A percentile compares a stretch with the other conserved stretches of the same genome.
phyloP scores from a whole-genome alignment of 345 rosid genomes.

The Erucastrum elatum region DNA sequence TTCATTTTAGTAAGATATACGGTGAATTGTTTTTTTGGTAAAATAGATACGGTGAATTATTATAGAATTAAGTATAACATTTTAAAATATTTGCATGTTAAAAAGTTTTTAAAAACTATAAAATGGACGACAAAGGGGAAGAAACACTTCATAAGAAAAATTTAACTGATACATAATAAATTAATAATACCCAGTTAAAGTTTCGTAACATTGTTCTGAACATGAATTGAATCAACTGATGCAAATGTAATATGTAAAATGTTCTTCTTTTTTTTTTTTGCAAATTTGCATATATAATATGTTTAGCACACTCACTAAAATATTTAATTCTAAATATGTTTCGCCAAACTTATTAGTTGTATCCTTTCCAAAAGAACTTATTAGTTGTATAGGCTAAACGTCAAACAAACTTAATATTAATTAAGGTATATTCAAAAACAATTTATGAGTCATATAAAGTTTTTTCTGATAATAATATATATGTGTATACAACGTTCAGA shows the following conservation, averaged over 20 bases:
- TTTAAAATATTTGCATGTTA: background rate
- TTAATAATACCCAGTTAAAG: background rate
- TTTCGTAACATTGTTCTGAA: background rate
- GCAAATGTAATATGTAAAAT: background rate
- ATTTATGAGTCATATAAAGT: background rate
- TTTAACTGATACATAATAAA: background rate
- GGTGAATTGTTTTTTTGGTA: too few relatives aligned
- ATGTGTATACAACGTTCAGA: background rate
- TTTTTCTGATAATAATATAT: background rate
- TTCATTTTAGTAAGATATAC: background rate
- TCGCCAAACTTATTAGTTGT: background rate
- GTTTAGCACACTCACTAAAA: background rate
- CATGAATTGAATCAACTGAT: background rate
- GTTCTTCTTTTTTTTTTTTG: background rate
- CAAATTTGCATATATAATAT: background rate
- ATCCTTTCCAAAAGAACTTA: background rate
- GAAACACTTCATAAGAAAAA: background rate
- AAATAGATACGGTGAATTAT: too few relatives aligned
- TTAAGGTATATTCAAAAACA: background rate
- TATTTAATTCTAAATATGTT: background rate
- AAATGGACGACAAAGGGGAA: background rate
- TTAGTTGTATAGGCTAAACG: conserved; percentile 2
- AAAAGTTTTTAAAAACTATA: background rate
- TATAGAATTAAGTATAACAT: background rate
- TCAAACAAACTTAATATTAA: background rate